Base-by-base conservation (phyloP, 1,139 yeast species). In the Saccharomycopsis crataegensis region DNA sequence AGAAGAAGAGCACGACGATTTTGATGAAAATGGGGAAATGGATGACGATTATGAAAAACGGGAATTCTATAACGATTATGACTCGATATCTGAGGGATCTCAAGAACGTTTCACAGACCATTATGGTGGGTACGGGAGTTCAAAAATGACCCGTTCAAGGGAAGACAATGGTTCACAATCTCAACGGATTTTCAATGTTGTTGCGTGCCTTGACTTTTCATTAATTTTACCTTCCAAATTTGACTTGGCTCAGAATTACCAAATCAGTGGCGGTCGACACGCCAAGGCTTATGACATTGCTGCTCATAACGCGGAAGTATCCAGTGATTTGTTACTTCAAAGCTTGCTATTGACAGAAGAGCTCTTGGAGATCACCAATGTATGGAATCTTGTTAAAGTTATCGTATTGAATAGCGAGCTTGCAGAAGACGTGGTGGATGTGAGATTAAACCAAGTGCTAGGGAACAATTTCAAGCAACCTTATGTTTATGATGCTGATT, bases 241-340 rank as follows among this genome's bases (percentile, higher is more conserved):
- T 64, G 90, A 86, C 54, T 69, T 91, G 48, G 97, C 96, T 0
- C 71, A 77, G 37, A 93, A 86, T 59, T 91, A 90, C 65, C 72
- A 82, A 48, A 78, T 89, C 1, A 67, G 82, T 52, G 95, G n/a
- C 5, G 11, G n/a, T 36, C n/a, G n/a, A 11, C 40, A 53, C n/a
- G 46, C 33, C 6, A 46, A 32, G 40, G 57, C 51, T 8, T 53
- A 34, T 33, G 54, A 56, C 9, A 51, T 56, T 43, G 55, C 58
- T 6, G 43, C 32, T 8, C 47, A 50, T 32, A 53, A 56, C 40
- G 57, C 55, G 2, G 31, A 45, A 36, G 49, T 49, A 17, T 41
- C 57, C 6, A 37, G 49, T 11, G 46, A 48, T 34, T 44, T 51
- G 31, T 37, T 53, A 9, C 28, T 46, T 12, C 14, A 46, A 12